Conservation (phyloP, 305 asterid genomes). For the Lippia alba region DNA sequence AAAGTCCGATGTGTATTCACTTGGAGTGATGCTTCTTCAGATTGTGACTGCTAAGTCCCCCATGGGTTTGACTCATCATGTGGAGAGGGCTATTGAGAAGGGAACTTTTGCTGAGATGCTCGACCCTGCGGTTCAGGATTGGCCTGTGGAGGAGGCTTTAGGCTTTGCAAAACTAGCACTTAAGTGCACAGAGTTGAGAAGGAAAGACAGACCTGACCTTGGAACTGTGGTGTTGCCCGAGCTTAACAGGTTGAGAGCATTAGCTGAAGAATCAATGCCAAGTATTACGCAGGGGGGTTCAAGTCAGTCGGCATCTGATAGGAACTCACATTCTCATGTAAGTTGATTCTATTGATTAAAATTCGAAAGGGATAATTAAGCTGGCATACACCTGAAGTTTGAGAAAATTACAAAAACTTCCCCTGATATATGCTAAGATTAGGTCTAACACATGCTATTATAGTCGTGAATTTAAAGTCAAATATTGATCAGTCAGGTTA, state of each 20-base stretch:
- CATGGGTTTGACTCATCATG: slow-evolving; percentile 79
- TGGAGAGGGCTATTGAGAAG: slow-evolving; percentile 72
- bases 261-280: slow-evolving; percentile 76
- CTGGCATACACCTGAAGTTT: too few relatives aligned
- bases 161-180: slow-evolving; percentile 68
- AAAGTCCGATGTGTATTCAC: slow-evolving; percentile 80
- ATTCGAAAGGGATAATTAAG: too few relatives aligned
- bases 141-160: slow-evolving; percentile 81
- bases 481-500: too few relatives aligned
- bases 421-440: too few relatives aligned
- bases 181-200: slow-evolving; percentile 71
- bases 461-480: too few relatives aligned
- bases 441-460: too few relatives aligned
- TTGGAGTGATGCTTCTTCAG: slow-evolving; percentile 85
- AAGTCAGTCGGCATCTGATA: slow-evolving; percentile 26
- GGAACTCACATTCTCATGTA: slow-evolving; percentile 49
- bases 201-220: slow-evolving; percentile 81
- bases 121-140: slow-evolving; percentile 66
- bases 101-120: slow-evolving; percentile 70
- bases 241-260: slow-evolving; percentile 59
- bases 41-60: slow-evolving; percentile 77
- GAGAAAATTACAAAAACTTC: too few relatives aligned
- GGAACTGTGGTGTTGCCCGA: slow-evolving; percentile 64
- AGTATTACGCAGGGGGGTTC: slow-evolving; percentile 36
- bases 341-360: slow-evolving; percentile 21